Evolutionary conservation across 2,329 filamentous ascomycete species (phyloP), one percentile per base, ranked within the genome.

Genomic region (Fusarium robinianum): DNA sequence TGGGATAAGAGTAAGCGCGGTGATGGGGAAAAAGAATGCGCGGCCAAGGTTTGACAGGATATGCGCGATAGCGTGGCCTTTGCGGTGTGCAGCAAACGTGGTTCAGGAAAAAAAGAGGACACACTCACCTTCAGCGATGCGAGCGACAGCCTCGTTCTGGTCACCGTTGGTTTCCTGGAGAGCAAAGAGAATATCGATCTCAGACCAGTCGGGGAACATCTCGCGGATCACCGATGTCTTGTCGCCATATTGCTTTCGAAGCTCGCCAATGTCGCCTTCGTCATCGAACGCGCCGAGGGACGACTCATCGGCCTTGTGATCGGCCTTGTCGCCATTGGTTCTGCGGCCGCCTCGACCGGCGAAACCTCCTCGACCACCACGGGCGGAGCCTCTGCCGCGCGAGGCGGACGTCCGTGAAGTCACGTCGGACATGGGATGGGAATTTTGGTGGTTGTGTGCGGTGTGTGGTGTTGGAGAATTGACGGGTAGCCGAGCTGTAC

Each of bases 191-290:
- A 97, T 83, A 69, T 97, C 92, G 69, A 91, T 89, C 65, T 96
- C 89, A 61, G 90, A 92, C 94, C 92, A 97, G 71, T 90, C 87
- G 48, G 89, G 84, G 75, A 96, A 96, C 75, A 97, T 85, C 70
- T 96, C 91, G 74, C 89, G 90, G 68, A 99, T 84, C 63, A 85
- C 83, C 51, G 78, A 77, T 61, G 96, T 81, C 74, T 92, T 88
- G 64, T 76, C 75, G 63, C 87, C 81, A 67, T 95, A 94, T 69
- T 88, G 84, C 77, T 89, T 90, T 81, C 95, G 95, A 67, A 97
- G 83, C 72, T 95, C 84, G 66, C 87, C 88, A 58, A 97, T 80
- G 71, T 96, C 91, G 69, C 89, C 88, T 69, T 95, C 86, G 64
- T 97, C 91, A 78, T 87, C 80, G 58, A 80, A 75, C 54, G 81